Base-by-base conservation (phyloP, 169 alveolate genomes). In the Plasmodium fragile region DNA sequence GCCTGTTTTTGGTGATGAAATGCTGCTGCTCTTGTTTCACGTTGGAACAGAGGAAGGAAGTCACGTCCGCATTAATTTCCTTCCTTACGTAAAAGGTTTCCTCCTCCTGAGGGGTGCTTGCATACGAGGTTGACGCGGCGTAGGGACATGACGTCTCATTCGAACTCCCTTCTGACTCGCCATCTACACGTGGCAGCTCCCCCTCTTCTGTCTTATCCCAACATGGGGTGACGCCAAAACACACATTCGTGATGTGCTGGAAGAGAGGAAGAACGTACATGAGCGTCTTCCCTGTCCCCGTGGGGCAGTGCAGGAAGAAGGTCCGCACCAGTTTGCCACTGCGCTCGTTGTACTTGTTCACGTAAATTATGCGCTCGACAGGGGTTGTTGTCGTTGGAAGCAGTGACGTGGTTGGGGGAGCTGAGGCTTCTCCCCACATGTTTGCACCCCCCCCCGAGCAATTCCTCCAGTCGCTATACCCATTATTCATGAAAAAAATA, bases 271-370 rank as follows among this genome's bases (percentile, higher is more conserved):
- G 78, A 10, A 85, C 39, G 45, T 85, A 85, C 22, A 85, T 85
- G 32, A 85, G 18, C 0, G 93, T 85, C 79, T 85, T 85, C 7
- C 93, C 93, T 28, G 93, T 85, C 41, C 93, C 93, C 25, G 93
- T 85, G 8, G 93, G 93, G 18, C 93, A 85, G 41, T 85, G 93
- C 3, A 85, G 59, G 70, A 85, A 85, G 70, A 85, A 85, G 18
- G 93, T 85, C 65, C 93, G 59, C 10, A 85, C 25, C 8, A 85
- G 28, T 53, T 85, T 45, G n/a, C 70, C 65, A n/a, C 53, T 73
- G 4, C n/a, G 10, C 7, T 73, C 53, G 41, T 85, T 72, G 43
- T 85, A 85, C 22, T 85, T 85, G 69, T 85, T 85, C 28, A 85
- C 84, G 69, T 85, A 85, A 1, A 85, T 10, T 52, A 85, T 75